phyloP scores from a whole-genome alignment of 441 rosid genomes.

The Erysimum pusillum region DNA sequence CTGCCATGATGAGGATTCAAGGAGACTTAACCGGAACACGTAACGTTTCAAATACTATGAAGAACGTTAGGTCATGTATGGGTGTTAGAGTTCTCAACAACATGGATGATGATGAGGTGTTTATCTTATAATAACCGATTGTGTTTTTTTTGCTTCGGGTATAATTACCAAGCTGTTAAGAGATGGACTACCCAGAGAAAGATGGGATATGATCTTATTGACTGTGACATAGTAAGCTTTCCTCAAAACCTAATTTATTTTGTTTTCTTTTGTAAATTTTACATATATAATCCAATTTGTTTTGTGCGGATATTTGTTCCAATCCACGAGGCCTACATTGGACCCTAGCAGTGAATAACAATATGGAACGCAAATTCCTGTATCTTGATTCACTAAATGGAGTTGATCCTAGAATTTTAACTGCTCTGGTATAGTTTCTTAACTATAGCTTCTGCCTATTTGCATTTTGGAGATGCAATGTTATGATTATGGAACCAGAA shows the following conservation, averaged over 20 bases:
- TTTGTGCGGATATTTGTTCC: conserved; percentile 88
- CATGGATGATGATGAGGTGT: no score
- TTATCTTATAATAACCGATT: no score
- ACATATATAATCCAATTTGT: neutral
- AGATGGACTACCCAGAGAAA: conserved; percentile 87
- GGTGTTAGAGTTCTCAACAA: no score
- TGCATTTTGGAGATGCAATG: neutral
- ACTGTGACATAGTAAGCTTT: conserved; percentile 78
- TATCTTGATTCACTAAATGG: conserved; percentile 94
- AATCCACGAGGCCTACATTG: conserved; percentile 78
- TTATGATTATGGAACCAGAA: neutral
- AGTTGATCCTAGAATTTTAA: conserved; percentile 52
- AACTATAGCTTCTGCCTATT: neutral
- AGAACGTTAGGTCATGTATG: no score
- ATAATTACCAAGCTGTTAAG: conserved; percentile 74
- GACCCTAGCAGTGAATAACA: conserved; percentile 89
- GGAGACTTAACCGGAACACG: no score
- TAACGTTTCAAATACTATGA: no score
- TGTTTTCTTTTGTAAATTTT: neutral
- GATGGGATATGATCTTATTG: conserved; percentile 74
- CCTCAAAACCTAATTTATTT: neutral
- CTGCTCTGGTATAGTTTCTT: conserved; percentile 61
- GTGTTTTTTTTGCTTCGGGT: no score
- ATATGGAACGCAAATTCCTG: conserved; percentile 66
- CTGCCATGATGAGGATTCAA: no score